These are phyloP conservation scores for Rhodamnia argentea DNA, from an alignment of 345 rosid species.

Conservation along the genomic window DNA sequence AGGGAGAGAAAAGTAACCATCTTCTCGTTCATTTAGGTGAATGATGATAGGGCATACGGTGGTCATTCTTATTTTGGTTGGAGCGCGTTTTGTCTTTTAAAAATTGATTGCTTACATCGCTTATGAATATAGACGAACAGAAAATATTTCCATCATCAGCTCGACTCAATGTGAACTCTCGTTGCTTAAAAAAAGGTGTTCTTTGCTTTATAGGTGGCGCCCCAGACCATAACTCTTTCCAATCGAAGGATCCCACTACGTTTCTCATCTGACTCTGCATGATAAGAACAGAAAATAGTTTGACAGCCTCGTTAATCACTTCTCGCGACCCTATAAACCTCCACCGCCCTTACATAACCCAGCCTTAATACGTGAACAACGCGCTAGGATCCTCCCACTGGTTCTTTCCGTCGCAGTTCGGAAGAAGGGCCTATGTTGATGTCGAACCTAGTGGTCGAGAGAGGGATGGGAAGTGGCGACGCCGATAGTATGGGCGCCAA, in stretches of 20 bases:
- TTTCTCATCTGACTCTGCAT: no score
- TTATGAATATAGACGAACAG: background rate
- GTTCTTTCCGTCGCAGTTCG: no score
- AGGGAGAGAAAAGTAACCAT: background rate
- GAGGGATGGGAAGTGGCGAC: no score
- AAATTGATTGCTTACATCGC: background rate
- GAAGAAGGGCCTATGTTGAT: background rate
- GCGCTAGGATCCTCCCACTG: no score
- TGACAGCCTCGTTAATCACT: no score
- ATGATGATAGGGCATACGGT: background rate
- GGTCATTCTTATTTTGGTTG: background rate
- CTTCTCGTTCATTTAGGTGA: background rate
- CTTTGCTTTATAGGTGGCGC: background rate
- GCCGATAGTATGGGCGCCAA: no score
- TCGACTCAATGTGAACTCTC: no score
- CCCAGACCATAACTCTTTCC: background rate
- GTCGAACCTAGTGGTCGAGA: slow-evolving; percentile 38
- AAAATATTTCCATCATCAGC: no score
- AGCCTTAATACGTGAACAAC: no score
- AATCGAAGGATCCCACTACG: background rate
- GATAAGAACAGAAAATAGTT: no score
- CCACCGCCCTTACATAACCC: no score
- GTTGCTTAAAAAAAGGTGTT: background rate
- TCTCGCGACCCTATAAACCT: no score
- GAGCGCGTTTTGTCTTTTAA: fast-evolving